A percentile compares a stretch with the other conserved stretches of the same genome.
phyloP scores from a whole-genome alignment of 2,329 filamentous ascomycete genomes.

The Chaetomium olivaceum region DNA sequence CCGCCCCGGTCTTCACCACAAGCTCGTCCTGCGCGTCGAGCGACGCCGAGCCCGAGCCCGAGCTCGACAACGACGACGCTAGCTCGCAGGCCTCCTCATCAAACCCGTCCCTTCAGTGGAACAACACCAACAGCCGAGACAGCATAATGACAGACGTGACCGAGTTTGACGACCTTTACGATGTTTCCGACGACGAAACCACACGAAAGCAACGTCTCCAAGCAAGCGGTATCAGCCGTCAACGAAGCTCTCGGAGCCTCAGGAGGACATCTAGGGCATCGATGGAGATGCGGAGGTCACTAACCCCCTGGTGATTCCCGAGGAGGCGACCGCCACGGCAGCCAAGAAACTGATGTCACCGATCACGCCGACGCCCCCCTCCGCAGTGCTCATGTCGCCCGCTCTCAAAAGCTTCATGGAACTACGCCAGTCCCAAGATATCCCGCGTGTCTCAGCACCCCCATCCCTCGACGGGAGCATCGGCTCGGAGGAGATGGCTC shows the following conservation, averaged over 20 bases:
- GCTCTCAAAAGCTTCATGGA: constrained; percentile 71
- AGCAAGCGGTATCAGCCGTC: constrained; percentile 42
- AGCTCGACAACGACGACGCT: constrained; percentile 38
- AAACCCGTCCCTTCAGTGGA: constrained; percentile 62
- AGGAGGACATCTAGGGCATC: constrained; percentile 46
- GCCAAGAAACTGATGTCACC: constrained; percentile 58
- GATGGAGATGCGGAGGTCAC: constrained; percentile 38
- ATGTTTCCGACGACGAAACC: constrained; percentile 78
- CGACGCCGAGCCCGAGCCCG: constrained; percentile 50
- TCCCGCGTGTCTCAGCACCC: constrained; percentile 75
- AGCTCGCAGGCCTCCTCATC: constrained; percentile 50
- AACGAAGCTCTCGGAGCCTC: constrained; percentile 42
- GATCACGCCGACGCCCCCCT: constrained; percentile 63
- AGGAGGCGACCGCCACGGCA: constrained; percentile 39
- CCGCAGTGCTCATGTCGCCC: constrained; percentile 73
- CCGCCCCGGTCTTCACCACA: constrained; percentile 62
- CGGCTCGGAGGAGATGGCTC: constrained; percentile 82
- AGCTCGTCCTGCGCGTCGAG: constrained; percentile 58
- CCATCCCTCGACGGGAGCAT: constrained; percentile 89
- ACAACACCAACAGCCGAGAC: constrained; percentile 45
- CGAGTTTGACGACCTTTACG: constrained; percentile 85
- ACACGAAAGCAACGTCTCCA: constrained; percentile 47
- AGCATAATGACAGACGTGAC: constrained; percentile 65
- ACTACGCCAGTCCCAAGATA: constrained; percentile 59
- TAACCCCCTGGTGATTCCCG: constrained; percentile 58